Evolutionary conservation across 2,329 filamentous ascomycete genomes (phyloP).

Genomic region (Ampelomyces quisqualis): DNA sequence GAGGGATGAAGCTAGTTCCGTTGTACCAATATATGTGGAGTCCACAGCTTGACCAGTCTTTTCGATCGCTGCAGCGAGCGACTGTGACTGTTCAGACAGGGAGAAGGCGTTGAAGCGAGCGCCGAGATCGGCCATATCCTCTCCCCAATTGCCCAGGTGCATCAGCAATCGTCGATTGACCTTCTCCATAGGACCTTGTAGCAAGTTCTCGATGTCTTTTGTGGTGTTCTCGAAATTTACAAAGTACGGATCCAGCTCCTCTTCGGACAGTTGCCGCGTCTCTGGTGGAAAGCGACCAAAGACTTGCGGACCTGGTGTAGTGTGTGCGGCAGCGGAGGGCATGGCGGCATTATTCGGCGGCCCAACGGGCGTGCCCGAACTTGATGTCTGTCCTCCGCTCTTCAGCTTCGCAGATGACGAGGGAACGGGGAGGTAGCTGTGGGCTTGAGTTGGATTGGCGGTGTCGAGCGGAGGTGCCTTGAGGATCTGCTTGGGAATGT

Average conservation of each 20-base stretch:
- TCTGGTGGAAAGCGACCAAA: constrained; percentile 82
- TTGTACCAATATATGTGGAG: constrained; percentile 91
- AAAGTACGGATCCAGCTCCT: constrained; percentile 94
- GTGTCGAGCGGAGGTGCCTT: constrained; percentile 94
- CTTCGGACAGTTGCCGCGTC: constrained; percentile 73
- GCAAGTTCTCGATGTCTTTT: constrained; percentile 82
- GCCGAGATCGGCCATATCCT: constrained; percentile 88
- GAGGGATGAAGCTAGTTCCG: constrained; percentile 83
- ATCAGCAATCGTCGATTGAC: constrained; percentile 87
- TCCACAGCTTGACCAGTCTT: constrained; percentile 92
- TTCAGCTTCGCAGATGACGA: constrained; percentile 83
- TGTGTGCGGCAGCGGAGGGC: constrained; percentile 58
- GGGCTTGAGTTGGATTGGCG: constrained; percentile 85
- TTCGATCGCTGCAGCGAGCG: constrained; percentile 89
- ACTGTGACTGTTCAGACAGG: constrained; percentile 84
- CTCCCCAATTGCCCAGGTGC: constrained; percentile 78
- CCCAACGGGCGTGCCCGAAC: constrained; percentile 57
- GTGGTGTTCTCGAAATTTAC: constrained; percentile 89
- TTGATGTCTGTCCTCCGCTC: constrained; percentile 48
- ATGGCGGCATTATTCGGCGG: constrained; percentile 53
- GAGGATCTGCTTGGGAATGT: constrained; percentile 88
- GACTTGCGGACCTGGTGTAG: constrained; percentile 61
- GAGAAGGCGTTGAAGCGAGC: constrained; percentile 98
- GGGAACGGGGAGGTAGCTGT: constrained; percentile 84
- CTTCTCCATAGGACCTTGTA: constrained; percentile 94